Percentiles rank a stretch among this genome's conserved stretches.
Evolutionary conservation across 2,329 filamentous ascomycete genomes (phyloP).

Genomic region (Fusarium sp.): DNA sequence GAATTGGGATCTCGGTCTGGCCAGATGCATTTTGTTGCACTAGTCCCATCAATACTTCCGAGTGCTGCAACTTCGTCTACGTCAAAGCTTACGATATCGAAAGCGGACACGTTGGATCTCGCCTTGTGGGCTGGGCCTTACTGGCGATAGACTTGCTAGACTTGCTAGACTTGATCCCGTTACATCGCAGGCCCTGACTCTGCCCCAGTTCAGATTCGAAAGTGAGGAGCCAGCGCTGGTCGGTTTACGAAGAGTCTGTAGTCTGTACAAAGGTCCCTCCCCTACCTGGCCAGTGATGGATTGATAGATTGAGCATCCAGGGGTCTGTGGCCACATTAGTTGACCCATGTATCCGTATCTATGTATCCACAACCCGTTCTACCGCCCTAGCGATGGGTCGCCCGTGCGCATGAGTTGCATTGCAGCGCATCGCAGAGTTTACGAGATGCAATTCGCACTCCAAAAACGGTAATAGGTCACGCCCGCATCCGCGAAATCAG

Average conservation of each 20-base stretch:
- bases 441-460: slow-evolving; percentile 6
- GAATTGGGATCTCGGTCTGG: slow-evolving; percentile 36
- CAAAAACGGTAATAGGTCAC: slow-evolving; percentile 26
- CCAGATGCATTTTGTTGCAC: slow-evolving; percentile 27
- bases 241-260: background rate
- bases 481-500: slow-evolving; percentile 4
- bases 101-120: background rate
- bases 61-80: background rate
- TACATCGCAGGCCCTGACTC: slow-evolving; percentile 13
- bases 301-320: background rate
- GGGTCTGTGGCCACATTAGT: background rate
- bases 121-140: background rate
- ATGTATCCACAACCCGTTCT: slow-evolving; percentile 15
- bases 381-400: background rate
- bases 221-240: background rate
- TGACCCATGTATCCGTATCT: background rate
- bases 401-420: slow-evolving; percentile 5
- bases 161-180: background rate
- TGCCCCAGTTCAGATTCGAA: background rate
- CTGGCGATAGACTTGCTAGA: background rate
- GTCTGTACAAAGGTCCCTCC: slow-evolving; percentile 13
- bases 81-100: background rate
- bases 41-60: background rate
- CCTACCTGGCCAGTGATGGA: background rate
- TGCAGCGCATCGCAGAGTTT: background rate